Conservation (phyloP, 78 protist species). For the Planoprotostelium fungivorum region DNA sequence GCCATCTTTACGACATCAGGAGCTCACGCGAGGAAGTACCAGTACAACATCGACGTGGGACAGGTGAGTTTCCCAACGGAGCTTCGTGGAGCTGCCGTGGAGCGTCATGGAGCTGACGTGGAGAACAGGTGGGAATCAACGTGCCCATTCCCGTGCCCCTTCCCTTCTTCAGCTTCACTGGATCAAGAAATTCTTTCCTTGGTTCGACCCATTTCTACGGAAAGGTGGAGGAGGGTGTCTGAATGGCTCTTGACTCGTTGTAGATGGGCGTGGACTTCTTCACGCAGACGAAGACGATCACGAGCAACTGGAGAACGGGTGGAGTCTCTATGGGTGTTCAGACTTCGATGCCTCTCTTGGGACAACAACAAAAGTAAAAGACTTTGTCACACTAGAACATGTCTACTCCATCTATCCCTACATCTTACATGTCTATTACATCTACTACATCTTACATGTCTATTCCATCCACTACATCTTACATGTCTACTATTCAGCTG, state of each 20-base stretch:
- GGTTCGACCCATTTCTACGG: slow-evolving; percentile 93
- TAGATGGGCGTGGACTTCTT: slow-evolving; percentile 82
- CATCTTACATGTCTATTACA: too few relatives aligned
- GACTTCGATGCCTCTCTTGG: slow-evolving; percentile 43
- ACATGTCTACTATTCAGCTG: too few relatives aligned
- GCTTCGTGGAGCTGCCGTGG: not conserved
- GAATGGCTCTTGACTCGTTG: slow-evolving; percentile 2
- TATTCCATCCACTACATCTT: too few relatives aligned
- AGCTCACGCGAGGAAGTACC: slow-evolving; percentile 90
- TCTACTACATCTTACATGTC: too few relatives aligned
- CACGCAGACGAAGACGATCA: slow-evolving; percentile 91
- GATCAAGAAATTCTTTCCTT: slow-evolving; percentile 78
- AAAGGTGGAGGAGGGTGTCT: slow-evolving; percentile 25
- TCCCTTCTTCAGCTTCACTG: slow-evolving; percentile 96
- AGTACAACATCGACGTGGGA: slow-evolving; percentile 82
- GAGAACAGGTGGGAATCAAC: slow-evolving; percentile 80
- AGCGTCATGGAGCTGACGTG: not conserved
- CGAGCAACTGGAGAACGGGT: slow-evolving; percentile 79
- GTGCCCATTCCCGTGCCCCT: slow-evolving; percentile 97
- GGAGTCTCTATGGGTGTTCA: slow-evolving; percentile 66
- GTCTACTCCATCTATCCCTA: too few relatives aligned
- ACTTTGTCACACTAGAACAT: too few relatives aligned
- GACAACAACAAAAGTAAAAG: not conserved
- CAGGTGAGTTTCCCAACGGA: slow-evolving; percentile 42
- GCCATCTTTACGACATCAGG: slow-evolving; percentile 96